phyloP scores from a whole-genome alignment of 179 eudicot genomes.

The Pouteria campechiana region DNA sequence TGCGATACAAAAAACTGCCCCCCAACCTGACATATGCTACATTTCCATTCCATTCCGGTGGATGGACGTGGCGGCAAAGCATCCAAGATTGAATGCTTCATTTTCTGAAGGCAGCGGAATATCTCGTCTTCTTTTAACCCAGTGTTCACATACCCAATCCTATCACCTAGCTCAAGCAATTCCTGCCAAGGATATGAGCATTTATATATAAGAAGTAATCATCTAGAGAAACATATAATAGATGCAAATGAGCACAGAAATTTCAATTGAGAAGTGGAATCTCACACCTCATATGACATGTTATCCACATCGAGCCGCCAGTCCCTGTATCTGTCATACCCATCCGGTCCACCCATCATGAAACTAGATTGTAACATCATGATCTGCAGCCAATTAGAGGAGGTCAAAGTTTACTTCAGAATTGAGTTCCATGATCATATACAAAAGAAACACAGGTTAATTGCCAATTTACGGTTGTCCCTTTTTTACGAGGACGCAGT shows the following conservation, averaged over 20 bases:
- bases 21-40: constrained; percentile 91
- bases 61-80: constrained; percentile 20
- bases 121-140: constrained; percentile 82
- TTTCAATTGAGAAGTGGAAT: not conserved
- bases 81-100: constrained; percentile 23
- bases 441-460: too few species aligned
- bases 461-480: too few species aligned
- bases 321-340: constrained; percentile 65
- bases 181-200: too few species aligned
- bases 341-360: constrained; percentile 56
- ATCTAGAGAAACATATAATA: not conserved
- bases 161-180: constrained; percentile 88
- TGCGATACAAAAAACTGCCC: not conserved
- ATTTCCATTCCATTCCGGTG: constrained; percentile 40
- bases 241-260: not conserved
- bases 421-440: too few species aligned
- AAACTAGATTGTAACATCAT: constrained; percentile 69
- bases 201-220: not conserved
- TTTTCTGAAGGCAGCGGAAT: constrained; percentile 51
- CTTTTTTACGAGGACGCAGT: too few species aligned
- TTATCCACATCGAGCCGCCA: constrained; percentile 82
- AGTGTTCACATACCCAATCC: constrained; percentile 79
- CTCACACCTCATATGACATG: constrained; percentile 79
- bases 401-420: too few species aligned
- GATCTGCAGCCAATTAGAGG: constrained; percentile 49